Evolutionary conservation across 1,139 yeast genomes (phyloP).

Genomic region (Lodderomyces metapsilosis): DNA sequence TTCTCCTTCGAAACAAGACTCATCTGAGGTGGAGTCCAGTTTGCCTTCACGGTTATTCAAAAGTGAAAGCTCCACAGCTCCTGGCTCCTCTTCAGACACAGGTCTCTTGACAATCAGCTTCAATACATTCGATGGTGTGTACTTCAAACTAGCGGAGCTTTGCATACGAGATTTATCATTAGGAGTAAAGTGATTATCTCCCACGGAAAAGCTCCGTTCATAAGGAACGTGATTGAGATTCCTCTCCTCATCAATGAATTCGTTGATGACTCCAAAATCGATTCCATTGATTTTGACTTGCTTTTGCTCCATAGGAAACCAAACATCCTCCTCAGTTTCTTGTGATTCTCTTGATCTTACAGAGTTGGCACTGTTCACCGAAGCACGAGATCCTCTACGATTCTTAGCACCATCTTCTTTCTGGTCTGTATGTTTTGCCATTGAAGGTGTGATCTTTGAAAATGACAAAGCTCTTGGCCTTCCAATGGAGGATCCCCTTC

Average conservation of each 20-base stretch:
- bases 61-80: constrained; percentile 5
- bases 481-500: background rate
- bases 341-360: constrained; percentile 72
- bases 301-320: constrained; percentile 87
- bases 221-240: constrained; percentile 28
- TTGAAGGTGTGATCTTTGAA: background rate
- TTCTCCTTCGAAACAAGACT: constrained; percentile 14
- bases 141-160: constrained; percentile 54
- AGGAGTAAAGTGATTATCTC: background rate
- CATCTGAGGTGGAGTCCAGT: constrained; percentile 36
- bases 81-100: constrained; percentile 9
- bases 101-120: constrained; percentile 11
- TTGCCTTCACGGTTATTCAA: constrained; percentile 12
- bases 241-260: constrained; percentile 59
- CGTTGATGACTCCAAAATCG: constrained; percentile 77
- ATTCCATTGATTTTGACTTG: constrained; percentile 69
- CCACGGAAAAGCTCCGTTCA: background rate
- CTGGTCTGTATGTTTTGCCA: background rate
- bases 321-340: constrained; percentile 95
- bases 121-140: constrained; percentile 51
- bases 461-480: background rate
- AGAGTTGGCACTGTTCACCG: constrained; percentile 56
- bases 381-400: constrained; percentile 35
- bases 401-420: background rate
- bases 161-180: too few relatives aligned